Conservation (phyloP, 306 rosid species). For the Trichosanthes truncata region DNA sequence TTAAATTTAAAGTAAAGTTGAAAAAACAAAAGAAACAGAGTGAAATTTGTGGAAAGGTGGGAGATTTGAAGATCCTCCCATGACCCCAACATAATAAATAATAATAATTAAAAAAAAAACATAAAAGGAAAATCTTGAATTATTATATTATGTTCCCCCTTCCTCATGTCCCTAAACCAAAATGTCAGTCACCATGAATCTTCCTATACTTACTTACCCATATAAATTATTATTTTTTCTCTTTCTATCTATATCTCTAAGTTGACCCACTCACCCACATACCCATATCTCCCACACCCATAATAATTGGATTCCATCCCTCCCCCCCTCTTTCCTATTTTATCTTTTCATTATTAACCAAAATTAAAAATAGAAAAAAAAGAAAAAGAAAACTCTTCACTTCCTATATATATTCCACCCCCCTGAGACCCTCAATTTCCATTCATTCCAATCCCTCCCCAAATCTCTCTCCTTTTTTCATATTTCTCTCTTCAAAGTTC, state of each 20-base stretch:
- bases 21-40: too few species aligned
- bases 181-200: conserved; percentile 38
- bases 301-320: conserved; percentile 14
- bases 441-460: background rate
- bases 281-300: conserved; percentile 29
- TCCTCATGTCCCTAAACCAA: background rate
- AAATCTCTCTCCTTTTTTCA: background rate
- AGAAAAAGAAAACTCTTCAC: background rate
- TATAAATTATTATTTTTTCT: background rate
- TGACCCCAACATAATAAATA: background rate
- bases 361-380: background rate
- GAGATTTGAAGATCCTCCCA: background rate
- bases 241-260: conserved; percentile 12
- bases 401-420: conserved; percentile 56
- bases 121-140: background rate
- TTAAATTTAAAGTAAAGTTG: too few species aligned
- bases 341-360: background rate
- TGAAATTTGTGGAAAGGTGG: background rate
- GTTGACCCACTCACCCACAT: conserved; percentile 64
- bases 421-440: conserved; percentile 17
- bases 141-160: background rate
- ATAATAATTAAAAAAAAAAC: background rate
- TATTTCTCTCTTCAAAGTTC: background rate
- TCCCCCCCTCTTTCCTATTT: background rate
- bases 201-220: conserved; percentile 34